phyloP scores from a whole-genome alignment of 352 stramenopile species.

The Thalassiosira livingstoniorum region DNA sequence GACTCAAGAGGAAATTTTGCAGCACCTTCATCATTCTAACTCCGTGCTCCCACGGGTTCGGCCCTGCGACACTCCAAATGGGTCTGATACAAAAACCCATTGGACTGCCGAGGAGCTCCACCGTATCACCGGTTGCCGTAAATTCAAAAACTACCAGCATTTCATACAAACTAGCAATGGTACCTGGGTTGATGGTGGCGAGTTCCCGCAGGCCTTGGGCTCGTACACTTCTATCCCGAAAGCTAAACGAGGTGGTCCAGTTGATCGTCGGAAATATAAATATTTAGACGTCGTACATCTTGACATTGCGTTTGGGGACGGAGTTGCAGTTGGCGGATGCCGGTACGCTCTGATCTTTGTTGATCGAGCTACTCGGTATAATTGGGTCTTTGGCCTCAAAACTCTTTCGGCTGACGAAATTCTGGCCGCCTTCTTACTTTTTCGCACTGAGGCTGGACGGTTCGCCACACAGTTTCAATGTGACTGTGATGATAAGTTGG shows the following conservation, averaged over 20 bases:
- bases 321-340: background rate
- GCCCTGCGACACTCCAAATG: background rate
- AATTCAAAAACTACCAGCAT: background rate
- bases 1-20: too few relatives aligned
- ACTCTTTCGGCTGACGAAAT: conserved; percentile 9
- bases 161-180: background rate
- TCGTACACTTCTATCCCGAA: background rate
- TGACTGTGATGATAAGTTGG: background rate
- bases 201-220: background rate
- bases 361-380: conserved; percentile 16
- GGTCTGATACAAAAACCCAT: background rate
- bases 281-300: too few relatives aligned
- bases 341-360: conserved; percentile 33
- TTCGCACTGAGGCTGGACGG: conserved; percentile 2
- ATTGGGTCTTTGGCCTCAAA: conserved; percentile 20
- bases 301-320: conserved; percentile 36
- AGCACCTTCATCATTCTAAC: too few relatives aligned
- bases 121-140: background rate
- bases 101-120: background rate
- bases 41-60: too few relatives aligned
- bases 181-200: background rate
- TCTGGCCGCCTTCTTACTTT: conserved; percentile 8
- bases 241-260: background rate
- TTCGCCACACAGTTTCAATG: conserved; percentile 1
- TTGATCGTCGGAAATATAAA: background rate